These are phyloP conservation scores for Echeveria elegans DNA, from an alignment of 164 flowering plant species.

Conservation along the genomic window DNA sequence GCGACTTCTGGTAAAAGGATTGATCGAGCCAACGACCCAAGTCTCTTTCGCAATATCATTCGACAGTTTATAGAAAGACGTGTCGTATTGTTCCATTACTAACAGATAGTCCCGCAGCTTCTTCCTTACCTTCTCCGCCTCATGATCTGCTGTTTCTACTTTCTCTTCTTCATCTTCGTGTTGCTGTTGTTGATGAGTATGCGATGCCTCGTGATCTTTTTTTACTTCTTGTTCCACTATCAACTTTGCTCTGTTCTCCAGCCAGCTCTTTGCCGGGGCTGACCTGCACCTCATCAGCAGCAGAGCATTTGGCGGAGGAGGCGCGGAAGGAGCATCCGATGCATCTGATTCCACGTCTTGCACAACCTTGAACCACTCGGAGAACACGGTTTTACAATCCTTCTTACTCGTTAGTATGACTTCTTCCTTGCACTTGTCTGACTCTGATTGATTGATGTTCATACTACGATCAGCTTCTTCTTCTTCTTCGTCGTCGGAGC, in stretches of 20 bases:
- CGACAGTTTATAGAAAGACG: conserved; percentile 58
- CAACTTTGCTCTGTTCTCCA: conserved; percentile 34
- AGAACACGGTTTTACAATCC: conserved; percentile 41
- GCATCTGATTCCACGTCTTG: conserved; percentile 39
- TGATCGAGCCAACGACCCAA: too few species aligned
- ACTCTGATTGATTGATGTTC: neutral
- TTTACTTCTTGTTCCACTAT: conserved; percentile 3
- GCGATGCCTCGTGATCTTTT: neutral
- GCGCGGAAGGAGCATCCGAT: too few species aligned
- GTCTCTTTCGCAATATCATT: too few species aligned
- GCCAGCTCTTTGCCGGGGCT: conserved; percentile 78
- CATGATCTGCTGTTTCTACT: conserved; percentile 20
- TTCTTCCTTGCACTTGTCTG: neutral
- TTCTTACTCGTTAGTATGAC: conserved; percentile 10
- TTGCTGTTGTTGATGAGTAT: neutral
- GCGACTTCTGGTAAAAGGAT: conserved; percentile 60
- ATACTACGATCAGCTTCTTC: conserved; percentile 14
- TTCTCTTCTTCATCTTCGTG: conserved; percentile 16
- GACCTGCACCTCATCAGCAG: conserved; percentile 88
- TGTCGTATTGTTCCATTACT: conserved; percentile 47
- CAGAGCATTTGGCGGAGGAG: conserved; percentile 91
- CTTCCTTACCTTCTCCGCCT: conserved; percentile 12
- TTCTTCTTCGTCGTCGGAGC: conserved; percentile 44
- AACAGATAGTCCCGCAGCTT: too few species aligned
- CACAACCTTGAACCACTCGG: conserved; percentile 84